Evolutionary conservation across 768 basidiomycete species (phyloP).

Genomic region (Phanerochaete carnosa): DNA sequence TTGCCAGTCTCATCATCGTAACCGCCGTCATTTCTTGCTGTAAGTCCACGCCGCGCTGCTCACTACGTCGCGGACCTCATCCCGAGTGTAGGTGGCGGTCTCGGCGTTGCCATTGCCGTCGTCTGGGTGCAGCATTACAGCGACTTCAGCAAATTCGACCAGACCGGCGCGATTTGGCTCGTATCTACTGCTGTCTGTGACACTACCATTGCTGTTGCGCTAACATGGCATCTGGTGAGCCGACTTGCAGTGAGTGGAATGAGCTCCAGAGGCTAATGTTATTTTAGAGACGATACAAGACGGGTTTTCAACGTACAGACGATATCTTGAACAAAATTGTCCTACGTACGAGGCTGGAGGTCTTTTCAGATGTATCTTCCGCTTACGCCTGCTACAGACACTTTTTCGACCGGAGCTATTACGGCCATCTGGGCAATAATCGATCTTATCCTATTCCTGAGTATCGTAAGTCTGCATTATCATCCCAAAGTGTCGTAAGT

Average conservation of each 20-base stretch:
- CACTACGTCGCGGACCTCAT: background rate
- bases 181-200: slow-evolving; percentile 42
- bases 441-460: slow-evolving; percentile 26
- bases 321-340: slow-evolving; percentile 37
- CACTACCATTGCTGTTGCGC: slow-evolving; percentile 40
- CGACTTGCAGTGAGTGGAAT: no score
- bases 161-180: slow-evolving; percentile 40
- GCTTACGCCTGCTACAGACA: slow-evolving; percentile 19
- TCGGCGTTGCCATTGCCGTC: slow-evolving; percentile 30
- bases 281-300: slow-evolving; percentile 32
- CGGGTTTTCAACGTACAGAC: slow-evolving; percentile 36
- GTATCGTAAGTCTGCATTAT: slow-evolving; percentile 10
- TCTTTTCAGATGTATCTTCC: background rate
- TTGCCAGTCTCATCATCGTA: slow-evolving; percentile 11
- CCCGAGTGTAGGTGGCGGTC: slow-evolving; percentile 15
- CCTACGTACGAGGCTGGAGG: slow-evolving; percentile 17
- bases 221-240: slow-evolving; percentile 44
- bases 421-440: slow-evolving; percentile 28
- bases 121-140: slow-evolving; percentile 24
- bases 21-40: slow-evolving; percentile 13
- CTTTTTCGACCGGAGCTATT: slow-evolving; percentile 28
- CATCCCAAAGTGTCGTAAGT: no score
- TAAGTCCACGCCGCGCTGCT: background rate
- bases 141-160: slow-evolving; percentile 28
- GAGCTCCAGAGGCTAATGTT: no score